Conservation (phyloP, 768 basidiomycete species). For the Leccinum olivaceopallidum region DNA sequence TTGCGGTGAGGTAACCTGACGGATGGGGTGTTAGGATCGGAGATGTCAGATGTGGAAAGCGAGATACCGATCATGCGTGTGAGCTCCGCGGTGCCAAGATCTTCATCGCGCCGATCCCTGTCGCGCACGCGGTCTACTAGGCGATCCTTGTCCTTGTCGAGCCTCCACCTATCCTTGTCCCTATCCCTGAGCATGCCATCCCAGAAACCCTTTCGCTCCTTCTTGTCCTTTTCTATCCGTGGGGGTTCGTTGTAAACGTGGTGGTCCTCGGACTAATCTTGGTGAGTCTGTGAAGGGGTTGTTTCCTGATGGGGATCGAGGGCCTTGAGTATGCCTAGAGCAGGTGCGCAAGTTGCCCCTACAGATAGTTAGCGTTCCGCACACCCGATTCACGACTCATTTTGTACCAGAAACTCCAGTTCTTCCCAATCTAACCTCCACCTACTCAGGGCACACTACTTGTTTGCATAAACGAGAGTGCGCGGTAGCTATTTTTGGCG, state of each 20-base stretch:
- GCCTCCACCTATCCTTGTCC: conserved; percentile 34
- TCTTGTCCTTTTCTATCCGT: conserved; percentile 43
- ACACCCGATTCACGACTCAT: too few species aligned
- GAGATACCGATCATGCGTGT: conserved; percentile 69
- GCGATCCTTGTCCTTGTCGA: conserved; percentile 28
- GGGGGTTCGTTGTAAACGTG: conserved; percentile 22
- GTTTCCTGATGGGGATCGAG: conserved; percentile 53
- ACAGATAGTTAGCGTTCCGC: too few species aligned
- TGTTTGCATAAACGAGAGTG: too few species aligned
- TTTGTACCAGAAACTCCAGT: too few species aligned
- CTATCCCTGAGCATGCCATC: conserved; percentile 37
- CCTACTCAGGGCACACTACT: too few species aligned
- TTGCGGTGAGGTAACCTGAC: conserved; percentile 72
- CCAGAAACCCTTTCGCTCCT: conserved; percentile 60
- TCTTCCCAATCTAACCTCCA: too few species aligned
- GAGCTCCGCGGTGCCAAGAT: conserved; percentile 51
- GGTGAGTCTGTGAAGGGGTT: conserved; percentile 12
- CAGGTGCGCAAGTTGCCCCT: conserved; percentile 8
- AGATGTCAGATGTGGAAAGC: not conserved
- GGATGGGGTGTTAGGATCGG: conserved; percentile 1
- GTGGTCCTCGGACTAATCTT: conserved; percentile 35
- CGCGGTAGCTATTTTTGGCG: too few species aligned
- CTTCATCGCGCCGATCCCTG: conserved; percentile 39
- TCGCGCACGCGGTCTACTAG: conserved; percentile 34
- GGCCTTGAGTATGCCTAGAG: conserved; percentile 37